Evolutionary conservation across 306 rosid species (phyloP), one percentile per base, ranked within the genome.

Genomic region (Luffa acutangula): DNA sequence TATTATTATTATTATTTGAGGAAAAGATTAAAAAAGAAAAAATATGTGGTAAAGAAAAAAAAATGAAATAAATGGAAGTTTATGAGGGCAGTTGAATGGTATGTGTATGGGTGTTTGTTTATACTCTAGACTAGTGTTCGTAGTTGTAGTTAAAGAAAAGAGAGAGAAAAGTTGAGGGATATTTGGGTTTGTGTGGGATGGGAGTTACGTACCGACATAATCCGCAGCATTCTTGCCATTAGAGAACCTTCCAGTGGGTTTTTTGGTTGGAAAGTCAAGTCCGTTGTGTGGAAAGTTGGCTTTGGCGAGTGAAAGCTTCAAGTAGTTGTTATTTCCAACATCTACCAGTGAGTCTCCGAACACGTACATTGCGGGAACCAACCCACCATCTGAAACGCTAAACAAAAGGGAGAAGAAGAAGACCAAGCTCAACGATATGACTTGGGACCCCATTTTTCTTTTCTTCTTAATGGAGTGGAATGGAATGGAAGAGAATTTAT

Each of bases 221-320:
- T 93, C 97, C 15, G 92, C 91, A 78, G 94, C 87, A 84, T 93
- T 93, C 82, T 87, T 91, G 85, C 96, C 97, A 78, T 93, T 93
- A 46, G 85, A 80, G 77, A 91, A 93, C 80, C 96, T 87, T 4
- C 96, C 96, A 8, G 82, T 81, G 2, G 93, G 89, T 53, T 67
- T 84, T 48, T 76, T 84, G 74, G 86, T 82, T 4, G 97, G 96
- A 76, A 87, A 91, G 77, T 93, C 94, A 36, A 91, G 21, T 31
- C 96, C 94, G 39, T 88, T 86, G 85, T 86, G 89, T 57, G 91
- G 92, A 33, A 85, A 85, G 77, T 85, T 83, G 62, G 96, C 97
- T 75, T 84, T 85, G 80, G 67, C 78, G 4, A 75, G 3, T 9
- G 89, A 86, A 43, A 33, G 53, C 54, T 7, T 34, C 56, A 86